Base-by-base conservation (phyloP, 257 asterid species). In the Rhazya stricta region DNA sequence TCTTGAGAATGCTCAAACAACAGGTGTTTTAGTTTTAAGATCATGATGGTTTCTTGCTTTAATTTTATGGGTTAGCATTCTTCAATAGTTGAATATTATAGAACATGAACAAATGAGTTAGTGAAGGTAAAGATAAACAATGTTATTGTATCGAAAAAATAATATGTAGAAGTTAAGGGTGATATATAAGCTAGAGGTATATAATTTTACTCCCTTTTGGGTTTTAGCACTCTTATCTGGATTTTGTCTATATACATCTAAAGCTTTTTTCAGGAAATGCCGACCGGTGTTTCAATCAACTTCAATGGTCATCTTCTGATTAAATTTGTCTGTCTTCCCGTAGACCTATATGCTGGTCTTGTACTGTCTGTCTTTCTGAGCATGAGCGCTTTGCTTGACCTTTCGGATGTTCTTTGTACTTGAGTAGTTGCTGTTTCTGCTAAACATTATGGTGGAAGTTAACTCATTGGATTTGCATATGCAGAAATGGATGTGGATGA, bases 1-100 rank as follows among this genome's bases (percentile, higher is more conserved):
- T 39, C 71, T 94, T 32, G 94, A 83, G 63, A 82, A 83, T 36
- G 77, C 82, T 29, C 84, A 80, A 39, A 67, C 76, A 79, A 83
- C 89, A 87, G 99, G 99, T 94, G 30, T 77, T 23, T 51, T 46
- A 9, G 21, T 23, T 13, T 53, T n/a, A 57, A 41, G 15, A 6
- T 37, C 41, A 39, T 67, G 19, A 42, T 8, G 11, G 66, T 10
- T 15, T 32, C 18, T 36, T 53, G 19, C 0, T 67, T 32, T 51
- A 3, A 53, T 67, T 67, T 2, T 1, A 21, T 34, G 30, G 41
- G 50, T 70, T 27, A 46, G 51, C 37, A 42, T 67, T 41, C 27
- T 5, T 65, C 48, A 65, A 29, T 65, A n/a, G 43, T 5, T 65
- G 70, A 65, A 29, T 65, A n/a, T 68, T 13, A 12, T 41, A 9